Base-by-base conservation (phyloP, 805 yeast genomes). In the Starmerella scarabaei region DNA sequence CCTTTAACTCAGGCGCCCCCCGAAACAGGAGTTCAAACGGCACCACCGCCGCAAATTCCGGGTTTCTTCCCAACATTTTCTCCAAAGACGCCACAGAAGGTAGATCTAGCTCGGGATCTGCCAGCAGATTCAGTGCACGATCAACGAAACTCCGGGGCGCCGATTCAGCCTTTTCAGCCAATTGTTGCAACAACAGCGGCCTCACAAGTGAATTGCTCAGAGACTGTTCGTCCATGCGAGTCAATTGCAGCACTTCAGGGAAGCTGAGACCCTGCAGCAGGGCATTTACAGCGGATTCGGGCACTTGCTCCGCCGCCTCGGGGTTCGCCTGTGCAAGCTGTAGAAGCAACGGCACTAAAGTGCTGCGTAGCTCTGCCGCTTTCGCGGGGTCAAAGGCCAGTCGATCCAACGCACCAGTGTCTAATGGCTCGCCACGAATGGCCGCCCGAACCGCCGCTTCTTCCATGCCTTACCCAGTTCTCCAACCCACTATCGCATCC, bases 1-100 rank as follows among this genome's bases (percentile, higher is more conserved):
- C 20, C 23, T 38, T 34, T 8, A 47, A 40, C 9, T 12, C 17
- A 6, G 19, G 21, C 3, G 41, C 9, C 16, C 51, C 47, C 11
- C 15, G 27, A 39, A 35, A 43, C 30, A 52, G 44, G 29, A 14
- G 30, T 11, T 29, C 42, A 30, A 43, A 46, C 15, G 54, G 55
- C 12, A 41, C 30, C 16, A 28, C 20, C 12, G 19, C 7, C 5
- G 43, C 40, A 3, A 28, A 21, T 5, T 6, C n/a, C 20, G 49
- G 49, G 15, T 20, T 33, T 5, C 17, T 23, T 3, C n/a, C 14
- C 5, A 28, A 35, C 12, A 43, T 17, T 23, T 19, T 16, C 35
- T 45, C 47, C 11, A 45, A 30, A 3, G 30, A 18, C 7, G 47
- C 38, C 11, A 45, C 44, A 2, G 40, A 37, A 4, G 36, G 30